phyloP scores from a whole-genome alignment of 768 basidiomycete species.

The Dioszegia hungarica region DNA sequence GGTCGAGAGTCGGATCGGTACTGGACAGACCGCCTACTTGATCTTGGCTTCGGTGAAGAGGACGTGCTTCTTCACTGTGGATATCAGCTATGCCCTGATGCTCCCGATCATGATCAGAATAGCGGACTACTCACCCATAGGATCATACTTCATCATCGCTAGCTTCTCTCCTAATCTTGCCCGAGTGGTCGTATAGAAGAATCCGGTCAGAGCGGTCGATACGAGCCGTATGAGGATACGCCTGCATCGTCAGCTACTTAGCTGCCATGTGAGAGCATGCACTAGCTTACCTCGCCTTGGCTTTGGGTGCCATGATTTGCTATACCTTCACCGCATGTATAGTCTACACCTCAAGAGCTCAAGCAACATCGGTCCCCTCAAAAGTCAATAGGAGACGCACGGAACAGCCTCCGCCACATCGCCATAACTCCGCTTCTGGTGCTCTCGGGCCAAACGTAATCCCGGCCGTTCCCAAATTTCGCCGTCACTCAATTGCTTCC shows the following conservation, averaged over 20 bases:
- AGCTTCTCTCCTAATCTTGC: conserved; percentile 70
- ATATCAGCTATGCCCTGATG: not conserved
- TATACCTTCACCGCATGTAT: conserved; percentile 3
- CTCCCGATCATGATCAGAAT: not conserved
- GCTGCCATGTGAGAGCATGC: not conserved
- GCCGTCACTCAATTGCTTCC: not conserved
- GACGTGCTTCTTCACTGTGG: conserved; percentile 43
- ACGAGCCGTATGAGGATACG: conserved; percentile 81
- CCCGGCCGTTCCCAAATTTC: conserved; percentile 3
- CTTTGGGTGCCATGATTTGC: conserved; percentile 41
- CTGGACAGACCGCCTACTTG: conserved; percentile 23
- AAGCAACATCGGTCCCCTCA: too few species aligned
- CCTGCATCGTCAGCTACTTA: conserved; percentile 50
- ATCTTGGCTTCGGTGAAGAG: conserved; percentile 47
- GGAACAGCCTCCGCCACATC: not conserved
- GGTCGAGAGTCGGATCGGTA: not conserved
- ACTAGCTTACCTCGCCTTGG: conserved; percentile 34
- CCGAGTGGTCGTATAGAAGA: conserved; percentile 80
- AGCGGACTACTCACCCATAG: conserved; percentile 58
- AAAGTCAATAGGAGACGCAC: not conserved
- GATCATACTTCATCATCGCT: conserved; percentile 89
- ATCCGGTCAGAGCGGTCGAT: conserved; percentile 86
- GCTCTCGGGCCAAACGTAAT: not conserved
- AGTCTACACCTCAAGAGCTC: too few species aligned
- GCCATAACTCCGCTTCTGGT: not conserved